phyloP scores from a whole-genome alignment of 768 basidiomycete species.

The Fomitopsis pulvina region DNA sequence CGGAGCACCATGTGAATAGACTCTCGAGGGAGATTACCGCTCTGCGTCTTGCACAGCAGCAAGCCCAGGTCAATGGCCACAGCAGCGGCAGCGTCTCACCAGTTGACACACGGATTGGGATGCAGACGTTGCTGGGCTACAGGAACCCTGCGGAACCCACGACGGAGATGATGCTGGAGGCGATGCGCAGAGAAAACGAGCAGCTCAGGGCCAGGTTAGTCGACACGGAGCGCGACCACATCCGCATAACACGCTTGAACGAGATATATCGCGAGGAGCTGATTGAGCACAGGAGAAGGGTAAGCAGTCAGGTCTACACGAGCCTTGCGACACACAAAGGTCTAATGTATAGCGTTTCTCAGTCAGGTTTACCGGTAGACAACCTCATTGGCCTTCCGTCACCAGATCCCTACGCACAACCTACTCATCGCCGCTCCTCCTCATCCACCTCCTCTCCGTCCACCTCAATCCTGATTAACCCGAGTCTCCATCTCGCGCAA shows the following conservation, averaged over 20 bases:
- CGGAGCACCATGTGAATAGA: conserved; percentile 77
- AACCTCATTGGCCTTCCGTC: conserved; percentile 68
- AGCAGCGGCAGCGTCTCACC: conserved; percentile 20
- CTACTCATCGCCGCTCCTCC: conserved; percentile 52
- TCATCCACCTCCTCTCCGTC: conserved; percentile 41
- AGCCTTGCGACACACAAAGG: neutral
- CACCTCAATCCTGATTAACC: conserved; percentile 34
- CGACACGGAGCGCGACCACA: conserved; percentile 72
- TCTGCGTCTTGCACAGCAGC: conserved; percentile 50
- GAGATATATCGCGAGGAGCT: conserved; percentile 83
- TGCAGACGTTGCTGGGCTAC: conserved; percentile 5
- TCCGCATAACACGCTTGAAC: conserved; percentile 66
- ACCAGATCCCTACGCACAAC: conserved; percentile 63
- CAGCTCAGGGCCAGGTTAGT: conserved; percentile 57
- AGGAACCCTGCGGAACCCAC: conserved; percentile 24
- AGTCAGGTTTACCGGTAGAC: conserved; percentile 76
- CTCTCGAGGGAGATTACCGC: conserved; percentile 65
- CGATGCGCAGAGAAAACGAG: conserved; percentile 77
- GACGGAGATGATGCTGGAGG: conserved; percentile 61
- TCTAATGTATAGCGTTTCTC: neutral
- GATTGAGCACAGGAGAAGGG: conserved; percentile 68
- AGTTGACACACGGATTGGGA: conserved; percentile 11
- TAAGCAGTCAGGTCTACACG: conserved; percentile 32
- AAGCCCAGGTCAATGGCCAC: conserved; percentile 28
- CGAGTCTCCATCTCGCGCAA: conserved; percentile 20